Evolutionary conservation across 2,329 filamentous ascomycete species (phyloP).

Genomic region (Apiospora pterosperma): DNA sequence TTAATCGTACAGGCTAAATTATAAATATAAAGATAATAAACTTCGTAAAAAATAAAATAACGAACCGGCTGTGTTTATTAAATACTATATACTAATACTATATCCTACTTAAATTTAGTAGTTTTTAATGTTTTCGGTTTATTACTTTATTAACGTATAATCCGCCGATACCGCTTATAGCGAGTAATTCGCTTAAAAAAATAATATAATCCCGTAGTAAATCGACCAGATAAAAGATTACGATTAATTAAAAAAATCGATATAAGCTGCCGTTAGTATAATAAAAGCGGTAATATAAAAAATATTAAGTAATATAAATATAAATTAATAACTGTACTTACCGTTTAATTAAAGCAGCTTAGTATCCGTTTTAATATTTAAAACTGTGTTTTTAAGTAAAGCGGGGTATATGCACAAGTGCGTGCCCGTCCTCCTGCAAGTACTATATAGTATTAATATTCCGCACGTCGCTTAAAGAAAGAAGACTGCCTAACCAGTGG

Average conservation of each 20-base stretch:
- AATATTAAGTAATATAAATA: no score
- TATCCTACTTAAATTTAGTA: background rate
- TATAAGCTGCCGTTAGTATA: no score
- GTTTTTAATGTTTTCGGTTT: background rate
- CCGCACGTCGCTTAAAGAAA: slow-evolving; percentile 12
- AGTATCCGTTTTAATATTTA: no score
- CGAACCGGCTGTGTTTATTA: background rate
- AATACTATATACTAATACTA: background rate
- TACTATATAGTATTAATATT: slow-evolving; percentile 14
- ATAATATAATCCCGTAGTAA: no score
- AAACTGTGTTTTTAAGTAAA: no score
- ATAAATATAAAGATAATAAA: no score
- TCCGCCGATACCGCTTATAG: background rate
- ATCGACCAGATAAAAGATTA: no score
- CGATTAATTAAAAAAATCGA: no score
- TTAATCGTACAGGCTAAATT: no score
- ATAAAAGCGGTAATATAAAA: no score
- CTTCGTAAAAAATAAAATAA: background rate
- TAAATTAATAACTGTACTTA: background rate
- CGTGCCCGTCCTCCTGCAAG: background rate
- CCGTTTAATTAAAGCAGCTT: no score
- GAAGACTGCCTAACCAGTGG: slow-evolving; percentile 16
- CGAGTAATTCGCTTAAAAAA: background rate
- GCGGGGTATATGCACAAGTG: background rate
- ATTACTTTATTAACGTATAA: background rate